A percentile compares a stretch with the other conserved stretches of the same genome.
These are phyloP conservation scores for Beauveria sp. DNA, from an alignment of 2,329 filamentous ascomycete genomes.

Conservation along the genomic window DNA sequence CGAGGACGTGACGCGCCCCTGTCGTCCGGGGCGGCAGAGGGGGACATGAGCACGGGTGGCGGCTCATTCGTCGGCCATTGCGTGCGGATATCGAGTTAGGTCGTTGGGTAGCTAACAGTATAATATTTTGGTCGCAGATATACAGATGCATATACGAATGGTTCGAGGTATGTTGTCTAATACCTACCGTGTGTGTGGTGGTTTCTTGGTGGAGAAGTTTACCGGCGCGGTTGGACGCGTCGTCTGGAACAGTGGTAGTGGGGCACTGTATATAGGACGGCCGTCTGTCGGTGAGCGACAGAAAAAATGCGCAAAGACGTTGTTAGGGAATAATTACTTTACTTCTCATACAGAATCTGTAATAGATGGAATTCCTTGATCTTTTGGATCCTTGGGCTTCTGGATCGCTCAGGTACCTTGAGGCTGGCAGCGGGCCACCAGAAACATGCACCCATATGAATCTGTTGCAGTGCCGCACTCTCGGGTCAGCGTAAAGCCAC, in stretches of 20 bases:
- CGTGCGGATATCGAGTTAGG: neutral
- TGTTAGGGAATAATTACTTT: neutral
- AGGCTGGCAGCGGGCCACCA: no score
- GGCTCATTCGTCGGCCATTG: constrained; percentile 4
- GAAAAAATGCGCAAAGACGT: no score
- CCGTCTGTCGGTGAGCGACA: neutral
- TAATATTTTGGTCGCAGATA: neutral
- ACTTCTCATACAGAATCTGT: no score
- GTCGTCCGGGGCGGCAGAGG: constrained; percentile 25
- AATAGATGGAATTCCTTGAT: neutral
- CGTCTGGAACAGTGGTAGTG: neutral
- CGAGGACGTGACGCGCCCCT: constrained; percentile 44
- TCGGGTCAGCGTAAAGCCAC: no score
- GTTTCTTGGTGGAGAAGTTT: neutral
- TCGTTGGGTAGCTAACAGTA: neutral
- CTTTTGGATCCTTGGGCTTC: neutral
- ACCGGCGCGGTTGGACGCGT: constrained; percentile 4
- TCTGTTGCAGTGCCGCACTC: no score
- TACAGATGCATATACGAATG: neutral
- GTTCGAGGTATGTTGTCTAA: neutral
- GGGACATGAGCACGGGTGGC: constrained; percentile 22
- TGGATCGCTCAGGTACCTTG: no score
- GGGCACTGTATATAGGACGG: neutral
- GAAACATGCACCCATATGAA: no score
- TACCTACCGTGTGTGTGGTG: neutral